Evolutionary conservation across 371 early-diverging fungal species (phyloP), one percentile per base, ranked within the genome.

Genomic region (Mortierella sp.): DNA sequence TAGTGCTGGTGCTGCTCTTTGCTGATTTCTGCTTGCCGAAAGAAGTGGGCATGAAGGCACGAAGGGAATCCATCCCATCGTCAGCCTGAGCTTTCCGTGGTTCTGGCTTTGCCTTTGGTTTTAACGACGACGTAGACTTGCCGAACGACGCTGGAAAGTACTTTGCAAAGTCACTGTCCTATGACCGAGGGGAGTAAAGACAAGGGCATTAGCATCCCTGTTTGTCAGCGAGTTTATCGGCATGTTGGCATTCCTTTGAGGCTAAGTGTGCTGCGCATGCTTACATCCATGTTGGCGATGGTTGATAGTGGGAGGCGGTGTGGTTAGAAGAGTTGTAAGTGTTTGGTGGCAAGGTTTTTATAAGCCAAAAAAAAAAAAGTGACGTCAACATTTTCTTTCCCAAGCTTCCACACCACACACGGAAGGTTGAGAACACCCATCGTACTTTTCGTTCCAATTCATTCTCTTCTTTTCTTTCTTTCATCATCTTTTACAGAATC

Each of bases 21-120:
- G 88, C 80, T 38, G 89, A 72, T 45, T 90, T 88, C 75, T 91
- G 90, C 72, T 91, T 91, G 14, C 93, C 94, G 85, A 94, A 94
- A 6, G 93, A 91, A 9, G 86, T 91, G n/a, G 93, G 93, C 80
- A 94, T 80, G 73, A 92, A 90, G 28, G 87, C 85, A 42, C 91
- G 79, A 14, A 94, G 80, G 5, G 91, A 88, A 75, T 90, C 92
- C 89, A 88, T 88, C 54, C 87, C 91, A 45, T 82, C 77, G 54
- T 74, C 60, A 2, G 73, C 75, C n/a, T 70, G 54, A 6, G 60
- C 58, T n/a, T 82, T 80, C 68, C 76, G 80, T 11, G 78, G 73
- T 70, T 80, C 77, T 28, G 78, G 24, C 21, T 76, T 73, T 19
- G 74, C 44, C 70, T 79, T 82, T 73, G 79, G 48, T 58, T 79